Conservation (phyloP, 2,329 filamentous ascomycete genomes). For the Graphilbum sp. region DNA sequence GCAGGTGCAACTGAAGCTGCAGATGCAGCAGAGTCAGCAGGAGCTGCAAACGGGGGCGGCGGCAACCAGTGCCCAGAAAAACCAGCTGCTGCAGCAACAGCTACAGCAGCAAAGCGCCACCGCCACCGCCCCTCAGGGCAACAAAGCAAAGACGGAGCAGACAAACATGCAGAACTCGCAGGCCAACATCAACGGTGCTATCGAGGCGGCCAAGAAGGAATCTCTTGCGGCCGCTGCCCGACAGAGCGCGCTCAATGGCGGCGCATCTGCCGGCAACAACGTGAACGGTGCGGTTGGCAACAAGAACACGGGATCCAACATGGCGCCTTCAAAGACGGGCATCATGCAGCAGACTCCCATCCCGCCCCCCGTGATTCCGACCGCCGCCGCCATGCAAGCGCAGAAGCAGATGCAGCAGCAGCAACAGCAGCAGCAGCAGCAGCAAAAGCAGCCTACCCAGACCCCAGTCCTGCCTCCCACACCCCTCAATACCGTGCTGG, state of each 20-base stretch:
- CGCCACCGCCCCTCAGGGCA: conserved; percentile 5
- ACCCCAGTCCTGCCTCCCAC: conserved; percentile 16
- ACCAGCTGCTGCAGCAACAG: conserved; percentile 8
- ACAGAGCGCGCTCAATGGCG: conserved; percentile 10
- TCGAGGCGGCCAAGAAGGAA: conserved; percentile 30
- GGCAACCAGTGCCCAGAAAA: conserved; percentile 3
- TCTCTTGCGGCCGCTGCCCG: conserved; percentile 15
- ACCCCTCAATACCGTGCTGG: conserved; percentile 32
- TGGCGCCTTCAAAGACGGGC: not conserved
- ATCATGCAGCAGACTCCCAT: conserved; percentile 9
- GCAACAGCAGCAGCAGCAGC: conserved; percentile 9
- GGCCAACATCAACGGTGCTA: conserved; percentile 25
- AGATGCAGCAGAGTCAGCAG: conserved; percentile 9
- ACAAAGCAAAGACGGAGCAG: conserved; percentile 14
- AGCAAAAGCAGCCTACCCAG: conserved; percentile 13
- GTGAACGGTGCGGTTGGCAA: not conserved
- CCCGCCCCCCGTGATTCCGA: conserved; percentile 10
- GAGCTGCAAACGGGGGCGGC: conserved; percentile 10
- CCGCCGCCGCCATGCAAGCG: conserved; percentile 7
- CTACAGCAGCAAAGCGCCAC: conserved; percentile 8
- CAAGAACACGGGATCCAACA: conserved; percentile 1
- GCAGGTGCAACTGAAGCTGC: conserved; percentile 16
- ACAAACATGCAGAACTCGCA: conserved; percentile 16
- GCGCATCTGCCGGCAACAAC: conserved; percentile 2
- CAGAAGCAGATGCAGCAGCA: conserved; percentile 10